Conservation (phyloP, 1,139 yeast genomes). For the Nakaseomyces glabratus region DNA sequence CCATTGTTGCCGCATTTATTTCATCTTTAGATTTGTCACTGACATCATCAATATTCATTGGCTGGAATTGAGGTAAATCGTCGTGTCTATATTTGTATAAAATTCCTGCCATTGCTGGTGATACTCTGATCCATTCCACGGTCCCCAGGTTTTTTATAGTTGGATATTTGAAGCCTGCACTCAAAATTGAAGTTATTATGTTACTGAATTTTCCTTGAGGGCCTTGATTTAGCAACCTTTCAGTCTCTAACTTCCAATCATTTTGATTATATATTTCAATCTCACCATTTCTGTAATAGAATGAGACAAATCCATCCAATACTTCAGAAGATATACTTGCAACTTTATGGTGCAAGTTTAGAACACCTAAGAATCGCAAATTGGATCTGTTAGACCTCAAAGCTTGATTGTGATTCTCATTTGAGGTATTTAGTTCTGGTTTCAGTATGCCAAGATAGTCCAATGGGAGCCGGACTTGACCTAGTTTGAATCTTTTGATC, state of each 20-base stretch:
- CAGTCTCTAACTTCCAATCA: constrained; percentile 28
- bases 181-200: constrained; percentile 26
- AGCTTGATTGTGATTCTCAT: constrained; percentile 7
- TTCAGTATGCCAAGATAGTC: constrained; percentile 19
- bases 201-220: constrained; percentile 22
- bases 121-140: constrained; percentile 26
- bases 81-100: constrained; percentile 19
- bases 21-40: constrained; percentile 18
- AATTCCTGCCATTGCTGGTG: constrained; percentile 30
- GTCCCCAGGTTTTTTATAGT: constrained; percentile 18
- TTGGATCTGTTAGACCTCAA: constrained; percentile 19
- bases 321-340: constrained; percentile 22
- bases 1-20: constrained; percentile 28
- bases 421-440: constrained; percentile 12
- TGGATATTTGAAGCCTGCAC: constrained; percentile 26
- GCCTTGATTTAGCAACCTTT: constrained; percentile 18
- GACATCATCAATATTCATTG: constrained; percentile 15
- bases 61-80: constrained; percentile 18
- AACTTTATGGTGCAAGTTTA: constrained; percentile 20
- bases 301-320: constrained; percentile 23
- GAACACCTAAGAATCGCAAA: constrained; percentile 14
- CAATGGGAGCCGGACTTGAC: constrained; percentile 14
- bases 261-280: constrained; percentile 23
- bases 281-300: constrained; percentile 25
- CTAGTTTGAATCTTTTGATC: constrained; percentile 21